These are phyloP conservation scores for Xylaria sp. DNA, from an alignment of 2,329 filamentous ascomycete species.

Conservation along the genomic window DNA sequence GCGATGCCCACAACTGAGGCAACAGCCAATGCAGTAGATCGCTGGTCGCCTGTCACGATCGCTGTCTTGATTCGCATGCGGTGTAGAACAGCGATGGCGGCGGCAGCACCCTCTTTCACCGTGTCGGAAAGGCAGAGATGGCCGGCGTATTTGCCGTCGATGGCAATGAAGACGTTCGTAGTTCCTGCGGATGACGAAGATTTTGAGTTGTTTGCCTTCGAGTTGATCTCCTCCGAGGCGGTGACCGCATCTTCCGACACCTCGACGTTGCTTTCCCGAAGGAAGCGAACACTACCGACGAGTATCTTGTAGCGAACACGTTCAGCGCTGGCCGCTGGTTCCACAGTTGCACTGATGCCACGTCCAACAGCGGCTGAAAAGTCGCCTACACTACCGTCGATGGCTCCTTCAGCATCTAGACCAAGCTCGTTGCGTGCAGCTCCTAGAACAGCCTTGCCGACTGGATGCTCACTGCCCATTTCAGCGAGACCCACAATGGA, in stretches of 20 bases:
- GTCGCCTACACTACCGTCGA: slow-evolving; percentile 83
- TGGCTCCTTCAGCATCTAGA: slow-evolving; percentile 68
- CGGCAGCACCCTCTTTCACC: slow-evolving; percentile 84
- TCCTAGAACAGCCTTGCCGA: slow-evolving; percentile 82
- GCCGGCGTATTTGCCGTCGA: slow-evolving; percentile 80
- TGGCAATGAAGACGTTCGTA: slow-evolving; percentile 89
- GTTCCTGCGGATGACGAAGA: slow-evolving; percentile 63
- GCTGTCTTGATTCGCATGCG: slow-evolving; percentile 84
- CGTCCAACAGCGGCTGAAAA: slow-evolving; percentile 84
- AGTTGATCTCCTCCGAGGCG: slow-evolving; percentile 62
- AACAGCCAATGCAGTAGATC: slow-evolving; percentile 80
- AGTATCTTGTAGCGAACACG: slow-evolving; percentile 76
- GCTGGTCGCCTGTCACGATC: slow-evolving; percentile 92
- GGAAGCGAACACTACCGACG: slow-evolving; percentile 79
- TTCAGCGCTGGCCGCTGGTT: slow-evolving; percentile 71
- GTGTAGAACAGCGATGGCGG: slow-evolving; percentile 78
- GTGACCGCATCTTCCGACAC: slow-evolving; percentile 67
- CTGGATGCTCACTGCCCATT: slow-evolving; percentile 92
- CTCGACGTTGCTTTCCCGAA: slow-evolving; percentile 69
- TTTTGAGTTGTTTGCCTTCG: slow-evolving; percentile 44
- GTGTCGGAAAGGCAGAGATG: slow-evolving; percentile 85
- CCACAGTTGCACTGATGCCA: slow-evolving; percentile 80
- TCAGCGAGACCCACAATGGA: slow-evolving; percentile 93
- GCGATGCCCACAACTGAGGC: slow-evolving; percentile 82
- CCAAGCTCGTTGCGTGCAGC: slow-evolving; percentile 77